Evolutionary conservation across 2,329 filamentous ascomycete species (phyloP).

Genomic region (Kalaharituber pfeilii): DNA sequence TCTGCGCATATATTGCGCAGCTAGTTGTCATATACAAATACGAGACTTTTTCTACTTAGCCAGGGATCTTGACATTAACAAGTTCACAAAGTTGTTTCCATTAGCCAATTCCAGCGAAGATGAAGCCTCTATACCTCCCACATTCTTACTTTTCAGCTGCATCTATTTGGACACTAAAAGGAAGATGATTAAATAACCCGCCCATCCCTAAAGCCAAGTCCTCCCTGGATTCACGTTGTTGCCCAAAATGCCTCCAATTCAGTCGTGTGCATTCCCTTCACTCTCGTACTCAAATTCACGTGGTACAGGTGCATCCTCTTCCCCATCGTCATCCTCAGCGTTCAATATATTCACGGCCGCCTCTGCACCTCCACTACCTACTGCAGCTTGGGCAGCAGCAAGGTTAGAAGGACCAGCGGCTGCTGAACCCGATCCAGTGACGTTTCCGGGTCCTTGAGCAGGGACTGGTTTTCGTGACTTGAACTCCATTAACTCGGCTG

Average conservation of each 20-base stretch:
- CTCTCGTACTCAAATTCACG: slow-evolving; percentile 64
- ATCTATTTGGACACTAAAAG: neutral
- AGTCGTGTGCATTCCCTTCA: slow-evolving; percentile 37
- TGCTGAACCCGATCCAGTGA: neutral
- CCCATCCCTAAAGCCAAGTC: neutral
- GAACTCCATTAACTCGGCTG: slow-evolving; percentile 70
- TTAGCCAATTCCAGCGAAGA: too few species aligned
- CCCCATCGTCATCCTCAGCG: slow-evolving; percentile 60
- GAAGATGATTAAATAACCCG: neutral
- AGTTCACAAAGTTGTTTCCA: too few species aligned
- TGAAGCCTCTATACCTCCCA: neutral
- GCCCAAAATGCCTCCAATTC: slow-evolving; percentile 25
- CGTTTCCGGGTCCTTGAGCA: slow-evolving; percentile 11
- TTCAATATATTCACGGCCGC: slow-evolving; percentile 67
- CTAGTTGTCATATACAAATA: too few species aligned
- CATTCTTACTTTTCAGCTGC: neutral
- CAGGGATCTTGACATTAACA: too few species aligned
- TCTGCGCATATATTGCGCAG: too few species aligned
- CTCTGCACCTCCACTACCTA: slow-evolving; percentile 37
- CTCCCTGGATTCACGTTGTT: neutral
- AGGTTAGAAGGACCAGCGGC: neutral
- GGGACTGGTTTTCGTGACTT: slow-evolving; percentile 58
- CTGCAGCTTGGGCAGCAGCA: neutral
- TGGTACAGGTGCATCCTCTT: slow-evolving; percentile 53
- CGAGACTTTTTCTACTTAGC: too few species aligned